Conservation (phyloP, 176 grass and related monocot species). For the Musa troglodytarum region DNA sequence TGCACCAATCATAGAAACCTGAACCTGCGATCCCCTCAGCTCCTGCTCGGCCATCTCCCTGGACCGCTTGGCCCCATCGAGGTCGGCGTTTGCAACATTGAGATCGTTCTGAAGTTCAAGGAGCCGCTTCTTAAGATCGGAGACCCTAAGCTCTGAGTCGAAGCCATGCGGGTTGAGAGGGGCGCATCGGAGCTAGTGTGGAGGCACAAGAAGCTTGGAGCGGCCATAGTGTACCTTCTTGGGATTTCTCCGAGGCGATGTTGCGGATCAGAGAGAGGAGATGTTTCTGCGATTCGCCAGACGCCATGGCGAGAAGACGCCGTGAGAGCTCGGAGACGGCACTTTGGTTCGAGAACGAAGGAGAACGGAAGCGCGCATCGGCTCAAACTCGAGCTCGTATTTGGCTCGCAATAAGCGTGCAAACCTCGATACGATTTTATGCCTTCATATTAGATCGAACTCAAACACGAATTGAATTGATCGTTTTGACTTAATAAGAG, state of each 20-base stretch:
- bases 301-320: constrained; percentile 16
- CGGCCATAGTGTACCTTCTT: constrained; percentile 35
- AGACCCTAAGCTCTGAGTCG: constrained; percentile 41
- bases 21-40: constrained; percentile 44
- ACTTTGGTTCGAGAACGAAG: too few species aligned
- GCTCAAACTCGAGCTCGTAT: too few species aligned
- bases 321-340: too few species aligned
- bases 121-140: constrained; percentile 48
- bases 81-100: constrained; percentile 33
- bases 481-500: too few species aligned
- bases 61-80: constrained; percentile 42
- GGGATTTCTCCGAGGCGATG: constrained; percentile 57
- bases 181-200: neutral
- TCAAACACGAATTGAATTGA: too few species aligned
- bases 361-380: too few species aligned
- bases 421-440: too few species aligned
- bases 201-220: too few species aligned
- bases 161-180: neutral
- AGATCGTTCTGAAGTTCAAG: constrained; percentile 25
- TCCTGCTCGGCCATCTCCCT: constrained; percentile 48
- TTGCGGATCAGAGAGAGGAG: constrained; percentile 67
- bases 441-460: too few species aligned
- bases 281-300: constrained; percentile 51
- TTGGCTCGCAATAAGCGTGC: too few species aligned
- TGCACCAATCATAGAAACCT: constrained; percentile 36